These are phyloP conservation scores for Globisporangium parvum DNA, from an alignment of 352 stramenopile species.

Conservation along the genomic window DNA sequence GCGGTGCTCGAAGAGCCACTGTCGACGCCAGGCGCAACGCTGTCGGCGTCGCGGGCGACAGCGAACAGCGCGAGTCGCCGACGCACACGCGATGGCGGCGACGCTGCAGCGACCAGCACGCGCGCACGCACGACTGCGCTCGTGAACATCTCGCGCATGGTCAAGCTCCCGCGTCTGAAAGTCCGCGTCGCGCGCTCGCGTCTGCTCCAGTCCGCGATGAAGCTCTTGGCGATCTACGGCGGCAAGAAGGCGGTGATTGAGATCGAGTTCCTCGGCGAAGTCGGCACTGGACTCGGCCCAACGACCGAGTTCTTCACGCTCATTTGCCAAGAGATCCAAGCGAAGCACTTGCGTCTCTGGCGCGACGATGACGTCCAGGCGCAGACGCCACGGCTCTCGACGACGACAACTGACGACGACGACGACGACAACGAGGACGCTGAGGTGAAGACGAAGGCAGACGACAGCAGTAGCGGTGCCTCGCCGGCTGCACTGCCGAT, in stretches of 20 bases:
- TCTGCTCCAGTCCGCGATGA: constrained; percentile 63
- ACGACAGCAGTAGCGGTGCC: background rate
- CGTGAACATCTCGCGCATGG: constrained; percentile 52
- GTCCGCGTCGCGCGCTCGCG: constrained; percentile 58
- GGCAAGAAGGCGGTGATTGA: constrained; percentile 74
- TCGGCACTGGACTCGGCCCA: constrained; percentile 62
- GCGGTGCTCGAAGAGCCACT: constrained; percentile 44
- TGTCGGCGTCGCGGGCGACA: background rate
- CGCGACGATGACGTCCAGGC: constrained; percentile 35
- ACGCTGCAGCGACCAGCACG: constrained; percentile 7
- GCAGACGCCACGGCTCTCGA: background rate
- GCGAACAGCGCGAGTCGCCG: background rate
- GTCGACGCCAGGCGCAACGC: background rate
- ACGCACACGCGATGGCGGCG: background rate
- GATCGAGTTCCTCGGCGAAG: constrained; percentile 77
- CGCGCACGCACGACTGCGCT: constrained; percentile 30
- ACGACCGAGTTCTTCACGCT: constrained; percentile 81
- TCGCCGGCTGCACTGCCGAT: constrained; percentile 29
- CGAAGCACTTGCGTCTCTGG: constrained; percentile 53
- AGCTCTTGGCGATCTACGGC: constrained; percentile 65
- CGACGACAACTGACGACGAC: constrained; percentile 14
- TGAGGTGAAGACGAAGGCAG: background rate
- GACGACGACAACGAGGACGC: constrained; percentile 14
- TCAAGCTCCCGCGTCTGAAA: constrained; percentile 71
- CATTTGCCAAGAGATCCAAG: constrained; percentile 65